Conservation (phyloP, 192 early-diverging fungal species). For the Rhizophagus clarus region DNA sequence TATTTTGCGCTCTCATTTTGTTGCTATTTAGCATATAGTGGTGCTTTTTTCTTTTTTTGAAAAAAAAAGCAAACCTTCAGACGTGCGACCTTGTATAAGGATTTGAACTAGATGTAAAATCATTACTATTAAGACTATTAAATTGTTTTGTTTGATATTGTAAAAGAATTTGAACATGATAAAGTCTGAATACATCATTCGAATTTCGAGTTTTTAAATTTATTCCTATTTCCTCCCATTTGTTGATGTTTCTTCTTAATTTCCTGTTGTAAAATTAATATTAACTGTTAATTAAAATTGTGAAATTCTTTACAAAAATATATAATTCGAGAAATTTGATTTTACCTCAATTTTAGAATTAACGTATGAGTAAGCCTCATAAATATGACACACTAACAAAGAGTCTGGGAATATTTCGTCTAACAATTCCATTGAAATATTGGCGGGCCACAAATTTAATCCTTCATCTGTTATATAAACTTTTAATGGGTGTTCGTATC, state of each 20-base stretch:
- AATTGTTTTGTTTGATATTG: too few species aligned
- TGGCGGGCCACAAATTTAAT: slow-evolving; percentile 12
- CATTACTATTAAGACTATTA: too few species aligned
- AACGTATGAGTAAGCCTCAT: neutral
- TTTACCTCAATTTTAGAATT: neutral
- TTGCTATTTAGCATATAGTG: too few species aligned
- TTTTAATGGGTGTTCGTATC: neutral
- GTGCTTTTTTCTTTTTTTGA: too few species aligned
- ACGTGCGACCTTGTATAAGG: too few species aligned
- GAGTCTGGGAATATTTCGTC: neutral
- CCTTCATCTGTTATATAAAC: neutral
- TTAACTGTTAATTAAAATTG: too few species aligned
- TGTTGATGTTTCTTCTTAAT: neutral
- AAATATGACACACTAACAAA: neutral
- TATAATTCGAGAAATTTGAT: neutral
- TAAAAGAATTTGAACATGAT: too few species aligned
- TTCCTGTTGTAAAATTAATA: neutral
- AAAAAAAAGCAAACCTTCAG: too few species aligned
- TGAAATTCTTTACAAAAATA: neutral
- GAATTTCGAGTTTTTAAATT: neutral
- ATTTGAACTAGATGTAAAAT: too few species aligned
- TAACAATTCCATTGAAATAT: neutral
- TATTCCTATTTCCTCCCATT: neutral
- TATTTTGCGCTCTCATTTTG: too few species aligned
- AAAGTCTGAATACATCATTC: neutral